Evolutionary conservation across 2,329 filamentous ascomycete genomes (phyloP).

Genomic region (Colletotrichum magnum): DNA sequence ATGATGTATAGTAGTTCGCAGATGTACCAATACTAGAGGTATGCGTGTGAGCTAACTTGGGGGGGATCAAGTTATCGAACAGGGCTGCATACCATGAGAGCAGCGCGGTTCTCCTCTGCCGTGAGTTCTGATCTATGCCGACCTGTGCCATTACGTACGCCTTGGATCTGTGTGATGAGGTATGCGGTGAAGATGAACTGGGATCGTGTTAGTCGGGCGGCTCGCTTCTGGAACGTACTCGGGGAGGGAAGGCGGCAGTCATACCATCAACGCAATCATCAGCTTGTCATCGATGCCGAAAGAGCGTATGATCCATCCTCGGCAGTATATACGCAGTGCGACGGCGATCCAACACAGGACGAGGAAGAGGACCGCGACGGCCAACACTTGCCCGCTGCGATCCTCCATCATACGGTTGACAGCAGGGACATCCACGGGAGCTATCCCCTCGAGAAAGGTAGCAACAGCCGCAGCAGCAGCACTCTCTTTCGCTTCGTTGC

Average conservation of each 20-base stretch:
- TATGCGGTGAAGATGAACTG: constrained; percentile 46
- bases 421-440: constrained; percentile 25
- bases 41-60: constrained; percentile 7
- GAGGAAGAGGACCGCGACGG: constrained; percentile 50
- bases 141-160: constrained; percentile 48
- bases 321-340: constrained; percentile 49
- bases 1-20: constrained; percentile 59
- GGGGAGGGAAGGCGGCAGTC: constrained; percentile 10
- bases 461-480: background rate
- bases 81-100: constrained; percentile 48
- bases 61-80: too few species aligned
- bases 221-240: too few species aligned
- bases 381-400: constrained; percentile 46
- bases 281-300: constrained; percentile 52
- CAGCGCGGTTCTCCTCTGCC: constrained; percentile 42
- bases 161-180: constrained; percentile 43
- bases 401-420: constrained; percentile 34
- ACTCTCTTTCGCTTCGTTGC: background rate
- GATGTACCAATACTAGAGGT: constrained; percentile 53
- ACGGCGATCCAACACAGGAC: constrained; percentile 51
- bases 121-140: constrained; percentile 43
- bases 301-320: constrained; percentile 49
- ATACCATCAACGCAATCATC: constrained; percentile 50
- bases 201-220: constrained; percentile 25
- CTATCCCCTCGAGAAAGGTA: background rate